Conservation (phyloP, 2,329 filamentous ascomycete genomes). For the Diaporthe sp. region DNA sequence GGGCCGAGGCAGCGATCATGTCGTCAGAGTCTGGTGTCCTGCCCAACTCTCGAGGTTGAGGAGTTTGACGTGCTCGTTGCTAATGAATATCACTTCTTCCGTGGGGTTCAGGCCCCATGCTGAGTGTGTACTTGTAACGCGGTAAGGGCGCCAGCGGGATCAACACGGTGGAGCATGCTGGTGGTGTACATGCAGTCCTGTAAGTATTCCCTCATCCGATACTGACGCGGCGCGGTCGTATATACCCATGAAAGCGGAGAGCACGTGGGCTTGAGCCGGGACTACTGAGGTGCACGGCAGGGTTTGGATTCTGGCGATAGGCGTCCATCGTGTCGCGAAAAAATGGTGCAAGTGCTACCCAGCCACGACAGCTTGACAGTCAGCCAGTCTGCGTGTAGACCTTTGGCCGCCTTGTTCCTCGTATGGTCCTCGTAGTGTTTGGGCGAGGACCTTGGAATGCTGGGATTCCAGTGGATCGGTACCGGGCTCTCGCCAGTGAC, state of each 20-base stretch:
- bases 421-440: conserved; percentile 10
- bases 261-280: conserved; percentile 17
- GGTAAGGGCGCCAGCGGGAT: conserved; percentile 7
- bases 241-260: conserved; percentile 12
- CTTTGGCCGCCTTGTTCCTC: conserved; percentile 4
- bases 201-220: conserved; percentile 15
- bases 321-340: not conserved
- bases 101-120: not conserved
- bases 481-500: conserved; percentile 6
- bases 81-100: conserved; percentile 32
- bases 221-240: conserved; percentile 37
- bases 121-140: conserved; percentile 25
- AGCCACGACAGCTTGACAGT: not conserved
- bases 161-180: conserved; percentile 1
- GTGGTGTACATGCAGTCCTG: not conserved
- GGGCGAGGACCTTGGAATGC: conserved; percentile 11
- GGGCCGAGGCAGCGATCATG: not conserved
- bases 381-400: conserved; percentile 1
- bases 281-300: conserved; percentile 10
- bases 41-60: not conserved
- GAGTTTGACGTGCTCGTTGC: conserved; percentile 2
- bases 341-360: not conserved
- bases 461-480: conserved; percentile 14
- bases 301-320: conserved; percentile 5
- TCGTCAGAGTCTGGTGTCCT: not conserved